Conservation (phyloP, 305 asterid species). For the Stenogyne calaminthoides region DNA sequence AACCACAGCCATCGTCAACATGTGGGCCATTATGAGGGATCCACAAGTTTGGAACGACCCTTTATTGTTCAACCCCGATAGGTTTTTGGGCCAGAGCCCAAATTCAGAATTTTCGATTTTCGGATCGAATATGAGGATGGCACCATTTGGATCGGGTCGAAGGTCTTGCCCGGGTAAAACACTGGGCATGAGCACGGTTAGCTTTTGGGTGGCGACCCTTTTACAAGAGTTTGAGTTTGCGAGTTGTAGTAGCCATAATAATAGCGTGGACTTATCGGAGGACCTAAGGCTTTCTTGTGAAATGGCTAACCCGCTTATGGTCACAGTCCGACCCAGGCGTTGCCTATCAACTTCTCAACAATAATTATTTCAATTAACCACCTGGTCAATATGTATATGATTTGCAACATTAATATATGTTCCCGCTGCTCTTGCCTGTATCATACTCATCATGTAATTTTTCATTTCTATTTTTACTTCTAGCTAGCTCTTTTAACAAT, state of each 20-base stretch:
- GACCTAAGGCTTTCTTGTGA: slow-evolving; percentile 63
- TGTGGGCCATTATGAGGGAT: slow-evolving; percentile 91
- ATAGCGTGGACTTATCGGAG: slow-evolving; percentile 56
- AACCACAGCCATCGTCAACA: slow-evolving; percentile 80
- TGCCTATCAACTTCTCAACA: neutral
- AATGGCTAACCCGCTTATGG: slow-evolving; percentile 69
- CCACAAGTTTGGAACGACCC: slow-evolving; percentile 67
- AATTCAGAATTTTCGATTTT: slow-evolving; percentile 37
- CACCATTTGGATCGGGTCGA: slow-evolving; percentile 87
- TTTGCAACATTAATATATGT: neutral
- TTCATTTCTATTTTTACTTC: too few relatives aligned
- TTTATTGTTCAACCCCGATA: slow-evolving; percentile 54
- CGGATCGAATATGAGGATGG: slow-evolving; percentile 78
- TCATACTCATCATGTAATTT: slow-evolving; percentile 10
- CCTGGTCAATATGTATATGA: too few relatives aligned
- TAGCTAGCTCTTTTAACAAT: neutral
- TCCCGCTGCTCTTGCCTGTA: neutral
- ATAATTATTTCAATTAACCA: too few relatives aligned
- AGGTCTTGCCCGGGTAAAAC: slow-evolving; percentile 80
- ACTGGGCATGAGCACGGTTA: slow-evolving; percentile 64
- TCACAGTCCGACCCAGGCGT: slow-evolving; percentile 47
- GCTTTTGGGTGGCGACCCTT: slow-evolving; percentile 68
- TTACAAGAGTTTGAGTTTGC: slow-evolving; percentile 51
- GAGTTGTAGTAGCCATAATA: neutral
- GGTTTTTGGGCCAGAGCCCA: slow-evolving; percentile 39